Conservation (phyloP, 148 eudicot genomes). For the Drosera capensis region DNA sequence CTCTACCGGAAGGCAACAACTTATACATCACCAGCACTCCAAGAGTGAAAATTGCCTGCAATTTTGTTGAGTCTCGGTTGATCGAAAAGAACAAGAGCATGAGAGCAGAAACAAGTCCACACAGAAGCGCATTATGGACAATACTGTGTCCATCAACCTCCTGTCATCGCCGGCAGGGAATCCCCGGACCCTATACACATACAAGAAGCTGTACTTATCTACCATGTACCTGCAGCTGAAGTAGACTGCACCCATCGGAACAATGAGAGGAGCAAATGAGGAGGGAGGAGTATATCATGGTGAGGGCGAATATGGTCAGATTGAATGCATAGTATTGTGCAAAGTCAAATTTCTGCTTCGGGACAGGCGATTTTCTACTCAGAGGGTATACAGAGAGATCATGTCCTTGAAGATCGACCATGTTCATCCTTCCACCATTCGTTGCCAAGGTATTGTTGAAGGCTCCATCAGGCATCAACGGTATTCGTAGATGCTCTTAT, state of each 20-base stretch:
- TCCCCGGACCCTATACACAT: constrained; percentile 83
- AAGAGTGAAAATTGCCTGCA: constrained; percentile 89
- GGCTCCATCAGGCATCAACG: constrained; percentile 52
- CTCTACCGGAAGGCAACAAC: constrained; percentile 60
- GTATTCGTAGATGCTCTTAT: constrained; percentile 41
- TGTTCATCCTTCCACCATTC: constrained; percentile 26
- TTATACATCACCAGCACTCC: constrained; percentile 68
- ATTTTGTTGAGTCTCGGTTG: constrained; percentile 74
- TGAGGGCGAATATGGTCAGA: constrained; percentile 83
- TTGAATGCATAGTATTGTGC: constrained; percentile 96
- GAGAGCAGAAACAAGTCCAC: constrained; percentile 75
- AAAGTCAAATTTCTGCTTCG: constrained; percentile 85
- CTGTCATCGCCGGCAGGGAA: constrained; percentile 97
- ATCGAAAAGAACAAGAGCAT: constrained; percentile 87
- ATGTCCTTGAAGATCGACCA: constrained; percentile 50
- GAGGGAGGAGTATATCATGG: constrained; percentile 88
- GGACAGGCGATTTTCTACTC: constrained; percentile 76
- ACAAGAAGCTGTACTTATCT: constrained; percentile 95
- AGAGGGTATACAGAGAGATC: constrained; percentile 75
- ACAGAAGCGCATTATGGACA: constrained; percentile 79
- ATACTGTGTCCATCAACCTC: constrained; percentile 76
- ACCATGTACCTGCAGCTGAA: constrained; percentile 87
- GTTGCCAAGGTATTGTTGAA: constrained; percentile 13
- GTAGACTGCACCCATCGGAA: constrained; percentile 86
- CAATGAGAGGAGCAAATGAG: constrained; percentile 77